Evolutionary conservation across 257 asterid species (phyloP).

Genomic region (Salvia hispanica): DNA sequence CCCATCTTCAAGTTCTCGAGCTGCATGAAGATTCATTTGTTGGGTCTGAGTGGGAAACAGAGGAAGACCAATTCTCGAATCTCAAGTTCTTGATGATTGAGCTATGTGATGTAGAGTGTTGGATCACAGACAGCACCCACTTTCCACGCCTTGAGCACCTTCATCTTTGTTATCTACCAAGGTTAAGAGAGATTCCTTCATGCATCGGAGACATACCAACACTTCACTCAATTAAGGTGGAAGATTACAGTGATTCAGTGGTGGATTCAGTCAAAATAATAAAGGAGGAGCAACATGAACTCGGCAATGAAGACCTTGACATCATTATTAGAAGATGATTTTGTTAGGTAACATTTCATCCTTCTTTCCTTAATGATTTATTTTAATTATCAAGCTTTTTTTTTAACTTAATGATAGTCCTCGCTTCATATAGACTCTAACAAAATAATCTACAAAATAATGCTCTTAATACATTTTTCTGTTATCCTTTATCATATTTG

Average conservation of each 20-base stretch:
- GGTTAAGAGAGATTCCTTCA: too few relatives aligned
- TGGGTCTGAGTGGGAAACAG: neutral
- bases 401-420: too few relatives aligned
- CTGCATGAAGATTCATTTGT: neutral
- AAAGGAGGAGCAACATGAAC: neutral
- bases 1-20: neutral
- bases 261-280: neutral
- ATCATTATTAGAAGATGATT: too few relatives aligned
- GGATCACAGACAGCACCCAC: neutral
- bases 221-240: neutral
- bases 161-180: neutral
- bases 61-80: neutral
- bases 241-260: neutral
- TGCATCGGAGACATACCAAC: neutral
- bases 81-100: neutral
- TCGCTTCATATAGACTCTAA: too few relatives aligned
- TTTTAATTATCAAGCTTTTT: too few relatives aligned
- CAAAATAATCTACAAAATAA: too few relatives aligned
- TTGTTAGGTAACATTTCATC: too few relatives aligned
- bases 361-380: too few relatives aligned
- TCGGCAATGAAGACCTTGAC: neutral
- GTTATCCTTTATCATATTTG: too few relatives aligned
- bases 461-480: too few relatives aligned
- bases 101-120: neutral
- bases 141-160: constrained; percentile 12